Evolutionary conservation across 164 flowering plant genomes (phyloP).

Genomic region (Euptelea pleiosperma): DNA sequence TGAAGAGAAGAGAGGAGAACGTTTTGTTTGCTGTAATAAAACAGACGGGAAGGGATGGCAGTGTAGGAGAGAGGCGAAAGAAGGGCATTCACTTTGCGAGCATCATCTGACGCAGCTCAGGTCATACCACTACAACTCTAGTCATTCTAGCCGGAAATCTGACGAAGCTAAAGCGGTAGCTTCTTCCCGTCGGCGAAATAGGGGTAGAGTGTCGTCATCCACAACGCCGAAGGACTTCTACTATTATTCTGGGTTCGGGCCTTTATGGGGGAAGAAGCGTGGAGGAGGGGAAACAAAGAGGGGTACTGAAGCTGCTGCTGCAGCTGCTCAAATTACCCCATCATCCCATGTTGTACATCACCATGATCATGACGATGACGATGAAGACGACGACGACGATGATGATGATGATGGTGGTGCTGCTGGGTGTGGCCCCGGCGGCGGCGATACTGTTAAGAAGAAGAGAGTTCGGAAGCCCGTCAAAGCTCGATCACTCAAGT

Average conservation of each 20-base stretch:
- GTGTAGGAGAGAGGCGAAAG: slow-evolving; percentile 28
- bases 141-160: slow-evolving; percentile 1
- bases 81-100: slow-evolving; percentile 33
- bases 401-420: slow-evolving; percentile 28
- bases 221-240: no score
- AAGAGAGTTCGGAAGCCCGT: slow-evolving; percentile 50
- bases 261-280: slow-evolving; percentile 60
- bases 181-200: neutral
- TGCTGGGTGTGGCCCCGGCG: slow-evolving; percentile 6
- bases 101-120: slow-evolving; percentile 28
- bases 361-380: neutral
- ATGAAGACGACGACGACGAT: slow-evolving; percentile 22
- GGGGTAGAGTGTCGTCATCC: neutral
- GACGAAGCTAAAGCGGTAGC: slow-evolving; percentile 10
- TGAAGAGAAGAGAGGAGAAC: neutral
- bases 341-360: neutral
- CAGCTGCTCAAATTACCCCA: neutral
- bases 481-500: slow-evolving; percentile 60
- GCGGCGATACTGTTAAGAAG: slow-evolving; percentile 15
- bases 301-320: neutral
- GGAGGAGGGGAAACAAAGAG: slow-evolving; percentile 17
- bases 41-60: slow-evolving; percentile 45
- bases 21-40: slow-evolving; percentile 21
- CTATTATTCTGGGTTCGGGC: slow-evolving; percentile 63
- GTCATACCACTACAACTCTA: slow-evolving; percentile 13